Conservation (phyloP, 768 basidiomycete species). For the Goffeauzyma gilvescens region DNA sequence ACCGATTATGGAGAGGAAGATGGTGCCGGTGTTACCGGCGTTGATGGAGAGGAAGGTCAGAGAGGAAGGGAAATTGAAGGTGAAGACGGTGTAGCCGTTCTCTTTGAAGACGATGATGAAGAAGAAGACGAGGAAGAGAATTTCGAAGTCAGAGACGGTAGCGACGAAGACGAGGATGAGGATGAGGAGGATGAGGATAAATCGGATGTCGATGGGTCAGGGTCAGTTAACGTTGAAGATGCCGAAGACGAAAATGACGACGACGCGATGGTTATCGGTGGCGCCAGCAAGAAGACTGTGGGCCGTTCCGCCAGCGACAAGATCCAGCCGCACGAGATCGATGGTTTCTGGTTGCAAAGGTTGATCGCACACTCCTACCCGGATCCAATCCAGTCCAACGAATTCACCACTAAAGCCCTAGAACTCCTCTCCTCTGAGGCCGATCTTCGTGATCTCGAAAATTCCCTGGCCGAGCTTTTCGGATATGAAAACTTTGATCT, state of each 20-base stretch:
- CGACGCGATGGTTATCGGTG: conserved; percentile 61
- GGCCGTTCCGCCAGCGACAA: conserved; percentile 48
- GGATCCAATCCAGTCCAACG: conserved; percentile 82
- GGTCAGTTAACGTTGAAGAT: conserved; percentile 5
- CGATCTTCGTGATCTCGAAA: conserved; percentile 77
- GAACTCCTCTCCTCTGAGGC: conserved; percentile 71
- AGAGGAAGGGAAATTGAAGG: conserved; percentile 80
- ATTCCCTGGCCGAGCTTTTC: conserved; percentile 88
- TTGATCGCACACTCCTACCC: conserved; percentile 77
- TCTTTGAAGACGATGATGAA: conserved; percentile 92
- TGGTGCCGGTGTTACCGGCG: conserved; percentile 39
- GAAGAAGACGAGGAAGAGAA: conserved; percentile 66
- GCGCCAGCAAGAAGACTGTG: conserved; percentile 34
- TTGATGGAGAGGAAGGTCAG: conserved; percentile 60
- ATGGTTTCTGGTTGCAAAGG: conserved; percentile 97
- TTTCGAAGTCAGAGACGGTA: conserved; percentile 61
- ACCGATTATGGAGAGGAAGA: conserved; percentile 88
- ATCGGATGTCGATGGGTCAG: conserved; percentile 34
- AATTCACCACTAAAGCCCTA: conserved; percentile 70
- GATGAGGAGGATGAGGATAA: conserved; percentile 34
- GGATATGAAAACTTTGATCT: conserved; percentile 69
- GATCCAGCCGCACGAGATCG: conserved; percentile 75
- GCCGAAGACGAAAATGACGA: conserved; percentile 37
- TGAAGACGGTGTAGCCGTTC: conserved; percentile 89
- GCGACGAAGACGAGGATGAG: conserved; percentile 41